Conservation (phyloP, 164 flowering plant species). For the Houttuynia cordata region DNA sequence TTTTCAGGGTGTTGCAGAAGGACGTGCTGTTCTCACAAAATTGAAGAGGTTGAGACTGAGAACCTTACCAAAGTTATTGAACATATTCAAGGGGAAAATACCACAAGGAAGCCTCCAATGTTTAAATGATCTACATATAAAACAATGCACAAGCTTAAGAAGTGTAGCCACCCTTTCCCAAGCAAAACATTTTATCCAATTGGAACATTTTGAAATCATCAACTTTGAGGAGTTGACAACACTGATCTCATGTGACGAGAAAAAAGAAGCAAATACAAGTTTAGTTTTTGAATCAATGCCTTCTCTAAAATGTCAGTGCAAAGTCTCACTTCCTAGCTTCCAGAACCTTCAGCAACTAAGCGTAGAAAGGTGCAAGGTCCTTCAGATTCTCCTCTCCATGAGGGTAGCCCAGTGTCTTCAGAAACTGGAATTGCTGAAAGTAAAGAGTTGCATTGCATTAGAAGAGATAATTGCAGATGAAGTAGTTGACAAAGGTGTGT, state of each 20-base stretch:
- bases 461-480: slow-evolving; percentile 1
- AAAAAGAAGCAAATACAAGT: background rate
- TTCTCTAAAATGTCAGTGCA: background rate
- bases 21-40: background rate
- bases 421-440: background rate
- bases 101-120: slow-evolving; percentile 3
- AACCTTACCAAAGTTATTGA: background rate
- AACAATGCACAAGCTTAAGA: background rate
- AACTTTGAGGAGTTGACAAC: background rate
- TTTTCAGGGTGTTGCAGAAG: background rate
- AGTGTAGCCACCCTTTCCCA: background rate
- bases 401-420: background rate
- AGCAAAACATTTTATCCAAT: background rate
- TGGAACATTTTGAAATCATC: background rate
- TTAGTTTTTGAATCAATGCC: too few relatives aligned
- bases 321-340: background rate
- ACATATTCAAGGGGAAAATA: background rate
- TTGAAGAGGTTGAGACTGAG: background rate
- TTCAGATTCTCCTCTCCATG: background rate
- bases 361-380: background rate
- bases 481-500: background rate
- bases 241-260: background rate
- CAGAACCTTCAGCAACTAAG: background rate
- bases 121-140: background rate
- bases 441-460: background rate